These are phyloP conservation scores for Elaeagnus macrophylla DNA, from an alignment of 306 rosid species.

Conservation along the genomic window DNA sequence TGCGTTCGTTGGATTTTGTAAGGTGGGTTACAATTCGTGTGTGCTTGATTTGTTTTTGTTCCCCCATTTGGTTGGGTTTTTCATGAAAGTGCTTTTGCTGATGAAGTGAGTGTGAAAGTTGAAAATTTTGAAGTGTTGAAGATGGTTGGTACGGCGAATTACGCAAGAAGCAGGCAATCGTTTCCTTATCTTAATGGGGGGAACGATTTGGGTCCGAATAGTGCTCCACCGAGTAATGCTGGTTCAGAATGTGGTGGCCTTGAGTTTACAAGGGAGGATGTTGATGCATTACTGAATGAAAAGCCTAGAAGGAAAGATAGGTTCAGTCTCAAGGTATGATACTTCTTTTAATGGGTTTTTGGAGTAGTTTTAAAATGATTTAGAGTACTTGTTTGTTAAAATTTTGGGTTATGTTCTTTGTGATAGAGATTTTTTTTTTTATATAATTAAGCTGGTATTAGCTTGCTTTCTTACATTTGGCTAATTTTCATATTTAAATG, in stretches of 20 bases:
- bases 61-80: background rate
- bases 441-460: constrained; percentile 1
- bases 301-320: constrained; percentile 79
- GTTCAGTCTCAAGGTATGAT: constrained; percentile 76
- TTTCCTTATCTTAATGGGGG: constrained; percentile 67
- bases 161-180: constrained; percentile 61
- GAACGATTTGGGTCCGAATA: constrained; percentile 54
- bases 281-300: constrained; percentile 72
- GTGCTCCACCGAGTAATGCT: constrained; percentile 83
- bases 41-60: background rate
- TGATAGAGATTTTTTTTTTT: no score
- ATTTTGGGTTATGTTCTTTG: no score
- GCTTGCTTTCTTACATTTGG: constrained; percentile 3
- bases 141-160: constrained; percentile 84
- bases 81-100: constrained; percentile 23
- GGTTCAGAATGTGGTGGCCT: constrained; percentile 71
- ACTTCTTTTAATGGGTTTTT: constrained; percentile 17
- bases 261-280: constrained; percentile 91
- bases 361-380: background rate
- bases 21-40: constrained; percentile 5
- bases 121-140: constrained; percentile 21
- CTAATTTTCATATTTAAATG: background rate
- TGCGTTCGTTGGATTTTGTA: constrained; percentile 21
- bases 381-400: no score
- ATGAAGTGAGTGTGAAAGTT: constrained; percentile 35